These are phyloP conservation scores for Scenedesmus sp. DNA, from an alignment of 163 green algal species.

Conservation along the genomic window DNA sequence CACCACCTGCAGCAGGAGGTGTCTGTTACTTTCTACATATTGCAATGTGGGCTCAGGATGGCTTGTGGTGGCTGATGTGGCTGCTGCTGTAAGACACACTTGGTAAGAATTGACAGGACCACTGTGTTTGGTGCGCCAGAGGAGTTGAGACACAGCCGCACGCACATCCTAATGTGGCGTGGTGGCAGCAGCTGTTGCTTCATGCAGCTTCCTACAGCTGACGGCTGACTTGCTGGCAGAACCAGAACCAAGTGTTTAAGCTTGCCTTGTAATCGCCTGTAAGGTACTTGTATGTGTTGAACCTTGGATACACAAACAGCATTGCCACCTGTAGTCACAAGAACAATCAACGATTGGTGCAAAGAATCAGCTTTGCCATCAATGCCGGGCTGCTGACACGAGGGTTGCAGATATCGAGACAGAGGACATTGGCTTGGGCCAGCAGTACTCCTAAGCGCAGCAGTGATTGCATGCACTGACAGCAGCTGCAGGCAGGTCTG, in stretches of 20 bases:
- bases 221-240: too few relatives aligned
- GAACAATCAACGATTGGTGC: not conserved
- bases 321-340: slow-evolving; percentile 22
- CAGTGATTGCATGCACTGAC: not conserved
- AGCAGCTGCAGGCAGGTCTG: not conserved
- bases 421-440: not conserved
- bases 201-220: too few relatives aligned
- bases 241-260: not conserved
- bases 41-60: too few relatives aligned
- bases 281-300: slow-evolving; percentile 37
- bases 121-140: too few relatives aligned
- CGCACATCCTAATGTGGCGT: too few relatives aligned
- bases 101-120: too few relatives aligned
- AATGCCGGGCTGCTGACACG: not conserved
- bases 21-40: too few relatives aligned
- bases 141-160: too few relatives aligned
- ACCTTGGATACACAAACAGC: slow-evolving; percentile 34
- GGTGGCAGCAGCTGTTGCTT: too few relatives aligned
- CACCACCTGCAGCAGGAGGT: not conserved
- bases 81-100: too few relatives aligned
- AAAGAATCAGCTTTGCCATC: not conserved
- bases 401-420: not conserved
- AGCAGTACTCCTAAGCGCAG: not conserved
- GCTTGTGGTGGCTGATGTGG: too few relatives aligned
- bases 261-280: not conserved